Evolutionary conservation across 225 moss, liverwort and hornwort genomes (phyloP), one percentile per base, ranked within the genome.

Genomic region (Sphagnum contortum): DNA sequence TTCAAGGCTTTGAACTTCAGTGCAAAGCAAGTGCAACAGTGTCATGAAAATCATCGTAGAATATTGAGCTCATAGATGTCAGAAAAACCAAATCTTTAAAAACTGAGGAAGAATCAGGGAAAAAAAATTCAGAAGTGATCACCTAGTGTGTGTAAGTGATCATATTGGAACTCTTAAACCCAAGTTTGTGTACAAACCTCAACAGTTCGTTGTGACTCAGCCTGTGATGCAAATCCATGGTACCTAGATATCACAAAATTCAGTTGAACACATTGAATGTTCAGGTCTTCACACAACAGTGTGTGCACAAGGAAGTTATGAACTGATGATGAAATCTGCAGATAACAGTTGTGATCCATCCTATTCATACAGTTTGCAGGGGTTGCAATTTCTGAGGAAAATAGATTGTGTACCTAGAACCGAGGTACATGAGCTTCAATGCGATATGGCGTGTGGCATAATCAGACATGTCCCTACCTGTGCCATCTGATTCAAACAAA

Each of bases 221-320:
- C 83, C 71, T 92, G 89, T 13, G 88, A 95, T 59, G 94, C 91
- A 79, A 95, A 95, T 48, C 94, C 91, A 74, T 90, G 91, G 66
- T 86, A 95, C 72, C 89, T 89, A 68, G 66, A 70, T 45, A 82
- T 48, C 44, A 72, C 48, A 62, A 12, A 57, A 29, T 29, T 29
- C 49, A 60, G 3, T 64, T 51, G 57, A 51, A 60, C 13, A 64
- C 8, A 51, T 9, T n/a, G 3, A 29, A 29, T 29, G 7, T 64
- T 59, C 50, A 52, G 49, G n/a, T 14, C 59, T 49, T 10, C 2
- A 57, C 50, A 13, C 56, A 2, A 60, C 5, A 2, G 49, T 48
- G 5, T 57, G 13, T 45, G 14, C 64, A 8, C 44, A 48, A 11
- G 45, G 2, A 49, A 48, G 5, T 64, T 12, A 12, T 65, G 48